Percentiles rank a stretch among this genome's conserved stretches.
Conservation (phyloP, 176 grass and related monocot species). For the Aegilops longissima region DNA sequence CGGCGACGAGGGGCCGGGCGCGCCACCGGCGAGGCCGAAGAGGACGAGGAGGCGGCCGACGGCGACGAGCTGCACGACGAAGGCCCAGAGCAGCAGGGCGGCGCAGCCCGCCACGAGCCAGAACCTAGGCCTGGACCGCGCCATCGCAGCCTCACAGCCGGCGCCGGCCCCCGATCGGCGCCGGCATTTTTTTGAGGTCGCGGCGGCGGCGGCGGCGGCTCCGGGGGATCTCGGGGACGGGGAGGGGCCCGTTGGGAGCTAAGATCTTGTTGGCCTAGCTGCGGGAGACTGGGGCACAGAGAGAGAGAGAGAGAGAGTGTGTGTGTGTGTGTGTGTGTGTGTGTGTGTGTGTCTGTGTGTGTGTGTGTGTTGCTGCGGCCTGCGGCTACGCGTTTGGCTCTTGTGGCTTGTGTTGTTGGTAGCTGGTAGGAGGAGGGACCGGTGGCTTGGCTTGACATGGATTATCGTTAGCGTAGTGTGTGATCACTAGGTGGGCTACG, state of each 20-base stretch:
- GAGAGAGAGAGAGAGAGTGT: background rate
- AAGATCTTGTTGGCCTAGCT: background rate
- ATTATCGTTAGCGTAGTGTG: background rate
- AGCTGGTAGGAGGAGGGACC: background rate
- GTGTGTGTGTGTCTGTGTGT: too few relatives aligned
- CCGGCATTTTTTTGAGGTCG: conserved; percentile 11
- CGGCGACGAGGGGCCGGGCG: conserved; percentile 26
- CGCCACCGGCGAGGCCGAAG: conserved; percentile 27
- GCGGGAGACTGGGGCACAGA: background rate
- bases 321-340: background rate
- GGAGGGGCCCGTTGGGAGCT: background rate
- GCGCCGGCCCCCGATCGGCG: conserved; percentile 13
- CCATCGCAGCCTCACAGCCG: conserved; percentile 44
- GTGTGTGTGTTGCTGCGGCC: background rate
- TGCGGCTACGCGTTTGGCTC: background rate
- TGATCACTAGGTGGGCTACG: background rate
- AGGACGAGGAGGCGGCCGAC: conserved; percentile 50
- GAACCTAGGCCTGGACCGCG: conserved; percentile 59
- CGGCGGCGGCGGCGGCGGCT: background rate
- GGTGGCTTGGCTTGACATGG: background rate
- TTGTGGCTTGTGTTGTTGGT: background rate
- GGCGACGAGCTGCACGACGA: conserved; percentile 61
- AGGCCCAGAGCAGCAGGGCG: conserved; percentile 71
- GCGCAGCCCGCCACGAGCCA: conserved; percentile 63
- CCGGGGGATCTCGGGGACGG: conserved; percentile 27